phyloP scores from a whole-genome alignment of 371 early-diverging fungal species.

The Mucor plumbeus region DNA sequence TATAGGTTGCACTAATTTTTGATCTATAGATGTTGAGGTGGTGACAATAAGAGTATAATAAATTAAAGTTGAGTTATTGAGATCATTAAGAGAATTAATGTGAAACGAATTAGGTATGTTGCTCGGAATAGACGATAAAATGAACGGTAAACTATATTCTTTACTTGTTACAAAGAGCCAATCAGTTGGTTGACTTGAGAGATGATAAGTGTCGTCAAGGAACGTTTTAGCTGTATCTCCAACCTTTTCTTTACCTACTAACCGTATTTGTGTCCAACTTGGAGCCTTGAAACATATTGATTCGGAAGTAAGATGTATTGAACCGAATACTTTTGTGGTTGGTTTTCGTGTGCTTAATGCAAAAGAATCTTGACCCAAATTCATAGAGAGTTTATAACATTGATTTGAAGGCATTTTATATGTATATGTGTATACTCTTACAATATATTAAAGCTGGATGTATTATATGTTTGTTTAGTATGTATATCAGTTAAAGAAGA shows the following conservation, averaged over 20 bases:
- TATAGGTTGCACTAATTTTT: slow-evolving; percentile 8
- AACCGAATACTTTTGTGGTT: not conserved
- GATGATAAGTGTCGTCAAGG: slow-evolving; percentile 16
- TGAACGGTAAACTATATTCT: slow-evolving; percentile 7
- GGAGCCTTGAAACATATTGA: slow-evolving; percentile 9
- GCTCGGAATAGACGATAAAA: slow-evolving; percentile 11
- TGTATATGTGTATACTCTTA: not conserved
- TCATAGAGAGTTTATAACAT: slow-evolving; percentile 1
- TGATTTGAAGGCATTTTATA: not conserved
- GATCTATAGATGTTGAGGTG: not conserved
- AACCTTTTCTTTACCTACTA: slow-evolving; percentile 21
- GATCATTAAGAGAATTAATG: not conserved
- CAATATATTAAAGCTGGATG: not conserved
- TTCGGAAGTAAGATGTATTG: slow-evolving; percentile 13
- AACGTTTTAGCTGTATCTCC: slow-evolving; percentile 1
- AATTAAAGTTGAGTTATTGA: not conserved
- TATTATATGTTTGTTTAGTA: not conserved
- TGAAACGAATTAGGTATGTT: slow-evolving; percentile 23
- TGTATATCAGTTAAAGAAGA: too few relatives aligned
- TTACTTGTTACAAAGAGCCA: slow-evolving; percentile 4
- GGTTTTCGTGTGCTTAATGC: slow-evolving; percentile 12
- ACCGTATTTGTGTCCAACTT: slow-evolving; percentile 14
- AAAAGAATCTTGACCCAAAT: slow-evolving; percentile 18
- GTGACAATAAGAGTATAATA: slow-evolving; percentile 11
- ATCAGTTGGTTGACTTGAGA: slow-evolving; percentile 13